A percentile compares a stretch with the other conserved stretches of the same genome.
phyloP scores from a whole-genome alignment of 495 filamentous ascomycete species.

The Neurospora discreta region DNA sequence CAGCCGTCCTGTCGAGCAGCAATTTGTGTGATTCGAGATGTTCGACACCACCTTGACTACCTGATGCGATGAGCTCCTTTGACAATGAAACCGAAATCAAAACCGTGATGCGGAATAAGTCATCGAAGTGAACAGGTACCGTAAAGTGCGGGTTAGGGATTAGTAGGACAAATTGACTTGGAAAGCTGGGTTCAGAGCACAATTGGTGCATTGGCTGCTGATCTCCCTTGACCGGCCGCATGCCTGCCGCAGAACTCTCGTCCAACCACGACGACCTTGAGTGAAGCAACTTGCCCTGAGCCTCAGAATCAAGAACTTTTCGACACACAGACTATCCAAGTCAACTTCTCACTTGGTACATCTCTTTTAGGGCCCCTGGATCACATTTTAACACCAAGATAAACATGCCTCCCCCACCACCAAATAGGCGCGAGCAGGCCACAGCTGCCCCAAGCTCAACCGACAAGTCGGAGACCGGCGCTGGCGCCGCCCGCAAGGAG shows the following conservation, averaged over 20 bases:
- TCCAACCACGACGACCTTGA: neutral
- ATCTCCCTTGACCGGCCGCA: neutral
- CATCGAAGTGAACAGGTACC: neutral
- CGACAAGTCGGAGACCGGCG: constrained; percentile 16
- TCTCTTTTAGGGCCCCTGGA: no score
- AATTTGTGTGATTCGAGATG: neutral
- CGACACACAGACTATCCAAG: neutral
- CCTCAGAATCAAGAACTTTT: neutral
- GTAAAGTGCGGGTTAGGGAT: neutral
- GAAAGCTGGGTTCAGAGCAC: neutral
- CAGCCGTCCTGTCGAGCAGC: neutral
- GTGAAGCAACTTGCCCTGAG: neutral
- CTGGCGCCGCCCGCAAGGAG: constrained; percentile 54
- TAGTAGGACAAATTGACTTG: neutral
- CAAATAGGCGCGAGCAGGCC: constrained; percentile 5
- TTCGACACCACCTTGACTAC: neutral
- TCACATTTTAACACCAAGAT: neutral
- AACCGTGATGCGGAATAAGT: neutral
- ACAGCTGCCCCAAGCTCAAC: neutral
- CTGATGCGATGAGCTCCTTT: neutral
- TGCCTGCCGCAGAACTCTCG: neutral
- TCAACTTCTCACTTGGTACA: neutral
- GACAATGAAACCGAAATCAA: neutral
- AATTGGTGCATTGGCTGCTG: neutral
- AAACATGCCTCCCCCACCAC: constrained; percentile 10